phyloP scores from a whole-genome alignment of 1,139 yeast species.

The Nakaseomyces nivariensis region DNA sequence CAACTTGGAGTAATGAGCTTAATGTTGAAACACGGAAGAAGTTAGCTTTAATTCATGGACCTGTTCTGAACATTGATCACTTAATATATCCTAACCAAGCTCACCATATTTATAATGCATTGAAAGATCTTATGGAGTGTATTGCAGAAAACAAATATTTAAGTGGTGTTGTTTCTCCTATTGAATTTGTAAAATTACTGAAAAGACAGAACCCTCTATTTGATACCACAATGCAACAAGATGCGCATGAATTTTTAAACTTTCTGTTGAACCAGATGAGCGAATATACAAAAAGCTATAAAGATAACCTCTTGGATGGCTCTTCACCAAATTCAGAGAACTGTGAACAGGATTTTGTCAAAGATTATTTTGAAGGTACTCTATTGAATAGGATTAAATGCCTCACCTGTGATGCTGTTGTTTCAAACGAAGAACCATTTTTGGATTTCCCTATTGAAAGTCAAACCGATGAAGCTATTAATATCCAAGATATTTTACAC shows the following conservation, averaged over 20 bases:
- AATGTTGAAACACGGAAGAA: constrained; percentile 69
- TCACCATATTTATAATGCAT: constrained; percentile 55
- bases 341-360: constrained; percentile 41
- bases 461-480: constrained; percentile 49
- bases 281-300: constrained; percentile 36
- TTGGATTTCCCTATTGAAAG: constrained; percentile 81
- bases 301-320: not conserved
- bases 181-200: constrained; percentile 58
- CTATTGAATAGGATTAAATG: constrained; percentile 85
- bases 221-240: constrained; percentile 91
- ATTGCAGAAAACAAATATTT: constrained; percentile 62
- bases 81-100: constrained; percentile 8
- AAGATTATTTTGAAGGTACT: constrained; percentile 71
- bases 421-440: constrained; percentile 77
- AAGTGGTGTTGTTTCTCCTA: constrained; percentile 81
- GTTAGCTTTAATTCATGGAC: constrained; percentile 73
- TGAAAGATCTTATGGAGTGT: constrained; percentile 78
- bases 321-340: constrained; percentile 14
- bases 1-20: not conserved
- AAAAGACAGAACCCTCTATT: constrained; percentile 78
- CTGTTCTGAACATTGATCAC: constrained; percentile 71
- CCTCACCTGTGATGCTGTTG: constrained; percentile 77
- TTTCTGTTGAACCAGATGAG: constrained; percentile 74
- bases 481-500: constrained; percentile 65
- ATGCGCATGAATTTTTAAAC: constrained; percentile 93